Base-by-base conservation (phyloP, 768 basidiomycete species). In the Boletus rubroflammeus region DNA sequence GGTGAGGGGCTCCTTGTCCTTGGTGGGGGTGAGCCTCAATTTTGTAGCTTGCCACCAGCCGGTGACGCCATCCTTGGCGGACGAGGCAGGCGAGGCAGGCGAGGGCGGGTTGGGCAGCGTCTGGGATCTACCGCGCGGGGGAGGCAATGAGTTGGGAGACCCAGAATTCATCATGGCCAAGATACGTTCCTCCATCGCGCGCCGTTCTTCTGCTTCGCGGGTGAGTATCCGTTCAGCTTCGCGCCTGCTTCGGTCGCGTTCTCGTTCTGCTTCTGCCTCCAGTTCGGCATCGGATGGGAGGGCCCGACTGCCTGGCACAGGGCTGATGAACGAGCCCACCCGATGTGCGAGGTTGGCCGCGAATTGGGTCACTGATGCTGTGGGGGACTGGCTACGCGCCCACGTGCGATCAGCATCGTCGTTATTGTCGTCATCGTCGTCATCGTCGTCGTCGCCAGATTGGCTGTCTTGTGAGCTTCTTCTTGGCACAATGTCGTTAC, bases 181-280 rank as follows among this genome's bases (percentile, higher is more conserved):
- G 19, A 91, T 82, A 54, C 85, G 81, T 57, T 90, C 86, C 63
- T 93, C 91, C 28, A 89, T 76, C 25, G 76, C 70, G 55, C 78
- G 79, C 19, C 88, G 74, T 58, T 89, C 85, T 49, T 84, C 79
- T 0, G 88, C 84, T 68, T 93, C 91, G 50, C 71, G 76, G 0
- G 78, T 84, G 28, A 93, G 71, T 58, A 93, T 93, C 1, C 76
- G 78, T 67, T 93, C 90, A 1, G 90, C 90, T 66, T 92, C 89
- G 36, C 82, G 76, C 54, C 91, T 74, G 59, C 85, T 87, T 40
- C 77, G 73, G 60, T 92, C 90, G 41, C 90, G 81, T 66, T 92
- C 90, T 26, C 82, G 74, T 54, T 86, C 81, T 9, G 88, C 90
- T 57, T 91, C 86, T 3, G 87, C 88, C 70, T 92, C 90, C 9